Evolutionary conservation across 2,329 filamentous ascomycete genomes (phyloP), one percentile per base, ranked within the genome.

Genomic region (Neofusicoccum laricinum): DNA sequence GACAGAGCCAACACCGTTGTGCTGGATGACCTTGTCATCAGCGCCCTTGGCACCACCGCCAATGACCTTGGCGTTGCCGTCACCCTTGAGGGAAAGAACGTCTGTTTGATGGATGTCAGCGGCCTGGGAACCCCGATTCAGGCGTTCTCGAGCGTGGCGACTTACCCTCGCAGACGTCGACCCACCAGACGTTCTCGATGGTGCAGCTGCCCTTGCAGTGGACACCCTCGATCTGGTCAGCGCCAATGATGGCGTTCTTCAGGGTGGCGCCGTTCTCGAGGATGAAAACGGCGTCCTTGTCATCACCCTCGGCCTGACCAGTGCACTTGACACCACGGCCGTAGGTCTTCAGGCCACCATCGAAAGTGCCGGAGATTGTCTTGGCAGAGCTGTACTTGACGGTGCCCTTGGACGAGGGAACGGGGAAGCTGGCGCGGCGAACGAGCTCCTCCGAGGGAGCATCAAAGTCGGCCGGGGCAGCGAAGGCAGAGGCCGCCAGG

Each of bases 121-220:
- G n/a, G 15, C 4, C 11, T 36, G 15, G 17, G 15, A 10, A 48
- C 45, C 8, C 1, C 17, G 41, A 70, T 80, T 76, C 57, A 85
- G 75, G 65, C 81, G 75, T 77, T 85, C 85, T 71, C 85, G 82
- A 49, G 83, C 79, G 61, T 82, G 32, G 11, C 6, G 3, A 63
- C 64, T 48, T 45, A 71, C 64, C 78, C 66, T 80, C 78, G 67
- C 78, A 80, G 21, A 73, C 70, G 59, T 71, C 69, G 1, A 64
- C 64, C 70, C 69, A 73, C 72, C 71, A 74, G 34, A 72, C 67
- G 46, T 71, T 71, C 66, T 76, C 77, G 36, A 82, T 70, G 10
- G 77, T 81, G 71, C 82, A 84, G 17, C 77, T 72, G 40, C 80
- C 81, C 64, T 78, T 71, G 72, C 82, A 85, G 73, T 85, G 82